A percentile compares a stretch with the other conserved stretches of the same genome.
Conservation (phyloP, 202 grass and related monocot genomes). For the Bolboschoenoplectus hybrid region DNA sequence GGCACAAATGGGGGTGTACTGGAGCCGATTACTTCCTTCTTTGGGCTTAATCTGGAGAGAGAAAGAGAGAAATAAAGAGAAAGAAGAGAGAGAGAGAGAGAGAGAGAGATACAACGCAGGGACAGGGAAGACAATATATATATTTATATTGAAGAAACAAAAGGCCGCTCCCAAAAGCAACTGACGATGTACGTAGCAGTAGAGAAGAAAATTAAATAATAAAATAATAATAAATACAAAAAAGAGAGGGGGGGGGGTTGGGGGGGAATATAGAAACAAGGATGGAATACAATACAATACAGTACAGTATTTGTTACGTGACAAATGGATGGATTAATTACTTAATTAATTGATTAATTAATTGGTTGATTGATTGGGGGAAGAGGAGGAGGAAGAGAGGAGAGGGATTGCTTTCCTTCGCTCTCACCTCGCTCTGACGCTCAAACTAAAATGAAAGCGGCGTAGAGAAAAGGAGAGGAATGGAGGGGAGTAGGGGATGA, state of each 20-base stretch:
- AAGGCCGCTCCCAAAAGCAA: slow-evolving; percentile 4
- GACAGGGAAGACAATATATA: slow-evolving; percentile 35
- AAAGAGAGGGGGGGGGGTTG: background rate
- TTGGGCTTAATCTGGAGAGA: slow-evolving; percentile 7
- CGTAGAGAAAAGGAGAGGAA: background rate
- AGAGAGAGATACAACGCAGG: slow-evolving; percentile 49
- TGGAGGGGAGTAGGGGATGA: background rate
- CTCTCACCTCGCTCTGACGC: slow-evolving; percentile 27
- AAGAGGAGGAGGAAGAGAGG: background rate
- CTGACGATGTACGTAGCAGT: background rate
- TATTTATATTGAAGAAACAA: slow-evolving; percentile 46
- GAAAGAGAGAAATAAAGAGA: background rate
- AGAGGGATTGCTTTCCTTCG: background rate
- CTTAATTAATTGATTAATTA: slow-evolving; percentile 4
- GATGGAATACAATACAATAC: background rate
- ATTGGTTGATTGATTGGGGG: no score
- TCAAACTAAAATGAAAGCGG: slow-evolving; percentile 35
- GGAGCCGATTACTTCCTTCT: slow-evolving; percentile 22
- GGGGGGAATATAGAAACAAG: slow-evolving; percentile 19
- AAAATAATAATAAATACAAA: slow-evolving; percentile 9
- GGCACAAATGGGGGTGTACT: slow-evolving; percentile 18
- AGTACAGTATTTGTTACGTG: slow-evolving; percentile 25
- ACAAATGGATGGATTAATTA: slow-evolving; percentile 8
- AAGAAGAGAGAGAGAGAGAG: slow-evolving; percentile 35
- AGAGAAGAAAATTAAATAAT: background rate